phyloP scores from a whole-genome alignment of 805 yeast species.

The Cyberlindnera euphorbiae region DNA sequence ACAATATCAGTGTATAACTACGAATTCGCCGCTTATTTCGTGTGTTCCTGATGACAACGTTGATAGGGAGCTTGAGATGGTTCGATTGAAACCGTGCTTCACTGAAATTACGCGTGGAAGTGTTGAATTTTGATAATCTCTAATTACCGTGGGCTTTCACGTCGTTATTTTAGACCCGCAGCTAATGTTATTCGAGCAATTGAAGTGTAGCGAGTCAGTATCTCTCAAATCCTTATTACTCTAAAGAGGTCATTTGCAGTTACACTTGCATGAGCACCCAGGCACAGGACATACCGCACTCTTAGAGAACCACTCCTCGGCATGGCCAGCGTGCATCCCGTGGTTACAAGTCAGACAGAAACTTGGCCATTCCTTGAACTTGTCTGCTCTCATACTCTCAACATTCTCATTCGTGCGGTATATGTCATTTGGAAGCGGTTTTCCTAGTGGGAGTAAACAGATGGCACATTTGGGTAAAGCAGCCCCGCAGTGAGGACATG shows the following conservation, averaged over 20 bases:
- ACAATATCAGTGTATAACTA: too few relatives aligned
- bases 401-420: constrained; percentile 6
- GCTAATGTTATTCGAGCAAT: too few relatives aligned
- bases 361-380: constrained; percentile 79
- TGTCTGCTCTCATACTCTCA: constrained; percentile 19
- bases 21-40: too few relatives aligned
- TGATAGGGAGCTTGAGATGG: too few relatives aligned
- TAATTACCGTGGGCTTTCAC: too few relatives aligned
- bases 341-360: constrained; percentile 90
- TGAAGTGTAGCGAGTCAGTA: too few relatives aligned
- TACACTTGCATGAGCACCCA: constrained; percentile 82
- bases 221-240: too few relatives aligned
- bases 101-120: too few relatives aligned
- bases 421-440: constrained; percentile 41
- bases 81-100: too few relatives aligned
- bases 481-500: constrained; percentile 83
- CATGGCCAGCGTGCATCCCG: constrained; percentile 93
- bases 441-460: constrained; percentile 76
- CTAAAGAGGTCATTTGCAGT: constrained; percentile 45
- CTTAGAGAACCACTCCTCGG: constrained; percentile 90
- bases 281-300: constrained; percentile 93
- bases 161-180: too few relatives aligned
- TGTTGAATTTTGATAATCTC: too few relatives aligned
- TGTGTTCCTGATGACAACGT: too few relatives aligned
- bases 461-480: constrained; percentile 89